Evolutionary conservation across 2,329 filamentous ascomycete genomes (phyloP).

Genomic region (Colletotrichum sp.): DNA sequence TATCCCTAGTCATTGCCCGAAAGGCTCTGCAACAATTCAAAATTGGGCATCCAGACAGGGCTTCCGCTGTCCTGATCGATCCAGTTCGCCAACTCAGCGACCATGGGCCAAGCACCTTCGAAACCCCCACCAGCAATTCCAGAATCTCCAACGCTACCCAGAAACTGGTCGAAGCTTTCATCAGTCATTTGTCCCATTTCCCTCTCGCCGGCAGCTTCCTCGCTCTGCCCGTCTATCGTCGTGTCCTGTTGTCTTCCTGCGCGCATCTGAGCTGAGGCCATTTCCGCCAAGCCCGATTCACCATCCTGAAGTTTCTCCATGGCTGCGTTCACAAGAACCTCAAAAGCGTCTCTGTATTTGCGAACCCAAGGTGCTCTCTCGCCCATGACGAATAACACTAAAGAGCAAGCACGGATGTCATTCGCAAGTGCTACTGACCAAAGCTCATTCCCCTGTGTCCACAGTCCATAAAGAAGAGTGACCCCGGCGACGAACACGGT

Average conservation of each 20-base stretch:
- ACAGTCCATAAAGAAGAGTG: conserved; percentile 41
- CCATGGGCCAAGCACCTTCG: conserved; percentile 29
- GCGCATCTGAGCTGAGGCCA: conserved; percentile 9
- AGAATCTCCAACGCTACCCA: neutral
- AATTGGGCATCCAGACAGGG: conserved; percentile 34
- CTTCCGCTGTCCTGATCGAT: conserved; percentile 32
- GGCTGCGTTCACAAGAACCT: conserved; percentile 46
- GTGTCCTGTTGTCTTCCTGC: neutral
- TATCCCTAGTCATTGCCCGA: neutral
- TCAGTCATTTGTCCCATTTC: neutral
- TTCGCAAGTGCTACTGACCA: conserved; percentile 54
- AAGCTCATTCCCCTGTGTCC: conserved; percentile 46
- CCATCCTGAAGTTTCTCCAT: conserved; percentile 16
- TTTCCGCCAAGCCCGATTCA: neutral
- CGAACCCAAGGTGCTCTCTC: conserved; percentile 52
- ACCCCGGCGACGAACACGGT: conserved; percentile 47
- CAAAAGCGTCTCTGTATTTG: conserved; percentile 52
- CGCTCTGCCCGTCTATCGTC: no score
- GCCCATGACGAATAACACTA: conserved; percentile 54
- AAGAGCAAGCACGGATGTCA: conserved; percentile 52
- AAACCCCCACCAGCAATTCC: neutral
- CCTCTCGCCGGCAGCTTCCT: neutral
- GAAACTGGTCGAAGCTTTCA: neutral
- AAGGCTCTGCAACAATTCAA: conserved; percentile 32
- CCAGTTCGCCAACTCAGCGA: conserved; percentile 33